These are phyloP conservation scores for Blastocystis hominis DNA, from an alignment of 352 stramenopile genomes.

Conservation along the genomic window DNA sequence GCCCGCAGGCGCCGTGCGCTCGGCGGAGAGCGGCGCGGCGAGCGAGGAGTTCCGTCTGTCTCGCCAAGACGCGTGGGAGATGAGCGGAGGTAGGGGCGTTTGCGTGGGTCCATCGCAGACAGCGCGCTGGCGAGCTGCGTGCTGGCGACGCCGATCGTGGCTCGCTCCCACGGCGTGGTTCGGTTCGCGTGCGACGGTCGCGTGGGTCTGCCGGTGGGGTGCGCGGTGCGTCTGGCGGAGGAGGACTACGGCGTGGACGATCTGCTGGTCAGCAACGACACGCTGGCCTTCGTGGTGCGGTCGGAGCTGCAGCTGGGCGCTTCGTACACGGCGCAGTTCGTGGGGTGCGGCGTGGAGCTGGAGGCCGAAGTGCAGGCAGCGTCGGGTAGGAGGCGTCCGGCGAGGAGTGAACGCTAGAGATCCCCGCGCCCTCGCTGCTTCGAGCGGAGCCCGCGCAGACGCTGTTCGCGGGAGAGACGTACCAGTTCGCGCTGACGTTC, in stretches of 20 bases:
- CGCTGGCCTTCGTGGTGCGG: background rate
- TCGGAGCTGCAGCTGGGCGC: background rate
- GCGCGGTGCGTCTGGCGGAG: background rate
- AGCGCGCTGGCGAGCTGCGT: background rate
- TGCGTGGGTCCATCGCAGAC: background rate
- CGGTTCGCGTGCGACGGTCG: background rate
- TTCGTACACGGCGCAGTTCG: background rate
- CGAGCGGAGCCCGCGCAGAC: background rate
- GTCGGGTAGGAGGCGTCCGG: background rate
- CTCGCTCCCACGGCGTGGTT: background rate
- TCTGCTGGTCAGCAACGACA: background rate
- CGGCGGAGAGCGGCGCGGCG: background rate
- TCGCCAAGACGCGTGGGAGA: background rate
- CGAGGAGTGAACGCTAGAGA: background rate
- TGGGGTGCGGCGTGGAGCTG: background rate
- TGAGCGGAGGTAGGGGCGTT: background rate
- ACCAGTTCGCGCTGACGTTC: background rate
- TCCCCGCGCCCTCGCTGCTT: background rate
- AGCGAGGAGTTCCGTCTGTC: background rate
- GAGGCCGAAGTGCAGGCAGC: background rate
- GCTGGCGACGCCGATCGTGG: background rate
- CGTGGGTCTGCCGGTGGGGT: background rate
- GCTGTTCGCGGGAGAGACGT: background rate
- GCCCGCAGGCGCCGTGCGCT: conserved; percentile 1
- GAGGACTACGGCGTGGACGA: background rate